A percentile compares a stretch with the other conserved stretches of the same genome.
These are phyloP conservation scores for Globisporangium acanthophoron DNA, from an alignment of 352 stramenopile genomes.

Conservation along the genomic window DNA sequence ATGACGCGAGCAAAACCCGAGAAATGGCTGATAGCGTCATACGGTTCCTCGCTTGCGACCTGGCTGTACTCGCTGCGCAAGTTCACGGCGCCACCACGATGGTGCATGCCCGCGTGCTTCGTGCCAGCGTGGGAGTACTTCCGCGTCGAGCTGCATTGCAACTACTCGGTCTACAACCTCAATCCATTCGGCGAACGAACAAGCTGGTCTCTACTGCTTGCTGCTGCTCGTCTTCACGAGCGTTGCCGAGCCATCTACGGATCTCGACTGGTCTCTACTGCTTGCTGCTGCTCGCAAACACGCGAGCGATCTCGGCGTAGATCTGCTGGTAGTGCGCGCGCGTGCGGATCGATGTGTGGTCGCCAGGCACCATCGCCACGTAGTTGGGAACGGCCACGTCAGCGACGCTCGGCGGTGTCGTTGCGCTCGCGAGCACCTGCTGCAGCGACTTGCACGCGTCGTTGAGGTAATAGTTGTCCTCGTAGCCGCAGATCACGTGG, in stretches of 20 bases:
- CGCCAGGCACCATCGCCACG: conserved; percentile 59
- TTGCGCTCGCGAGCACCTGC: conserved; percentile 29
- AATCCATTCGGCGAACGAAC: too few relatives aligned
- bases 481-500: conserved; percentile 63
- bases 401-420: not conserved
- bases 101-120: too few relatives aligned
- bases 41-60: too few relatives aligned
- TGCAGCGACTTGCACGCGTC: conserved; percentile 56
- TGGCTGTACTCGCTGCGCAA: too few relatives aligned
- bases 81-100: too few relatives aligned
- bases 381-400: conserved; percentile 39
- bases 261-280: too few relatives aligned
- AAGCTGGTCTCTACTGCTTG: not conserved
- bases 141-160: too few relatives aligned
- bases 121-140: too few relatives aligned
- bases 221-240: not conserved
- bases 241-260: too few relatives aligned
- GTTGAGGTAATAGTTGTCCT: conserved; percentile 80
- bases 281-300: conserved; percentile 10
- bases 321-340: conserved; percentile 56
- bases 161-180: too few relatives aligned
- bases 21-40: too few relatives aligned
- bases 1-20: too few relatives aligned
- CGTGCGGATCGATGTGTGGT: conserved; percentile 68
- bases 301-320: conserved; percentile 54